Evolutionary conservation across 2,329 filamentous ascomycete species (phyloP).

Genomic region (Penicillium capsulatum): DNA sequence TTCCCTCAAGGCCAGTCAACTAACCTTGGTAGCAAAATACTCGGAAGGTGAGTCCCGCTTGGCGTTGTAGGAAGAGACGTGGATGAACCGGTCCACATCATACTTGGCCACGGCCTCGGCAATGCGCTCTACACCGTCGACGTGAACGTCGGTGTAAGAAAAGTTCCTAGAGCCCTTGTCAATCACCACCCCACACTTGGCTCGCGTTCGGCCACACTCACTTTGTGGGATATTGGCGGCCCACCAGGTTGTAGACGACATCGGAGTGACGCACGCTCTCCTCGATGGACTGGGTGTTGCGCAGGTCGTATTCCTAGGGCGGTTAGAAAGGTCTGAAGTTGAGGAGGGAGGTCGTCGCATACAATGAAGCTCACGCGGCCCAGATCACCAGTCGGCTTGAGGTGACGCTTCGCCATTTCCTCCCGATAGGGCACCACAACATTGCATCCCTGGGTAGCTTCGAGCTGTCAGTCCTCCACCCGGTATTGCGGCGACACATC

Average conservation of each 20-base stretch:
- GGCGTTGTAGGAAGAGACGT: slow-evolving; percentile 93
- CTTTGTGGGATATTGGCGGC: slow-evolving; percentile 95
- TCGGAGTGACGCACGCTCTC: slow-evolving; percentile 96
- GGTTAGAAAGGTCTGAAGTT: slow-evolving; percentile 2
- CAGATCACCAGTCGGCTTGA: slow-evolving; percentile 93
- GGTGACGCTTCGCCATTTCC: slow-evolving; percentile 95
- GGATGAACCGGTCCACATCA: slow-evolving; percentile 93
- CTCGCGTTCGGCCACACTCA: slow-evolving; percentile 41
- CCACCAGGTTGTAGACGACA: slow-evolving; percentile 93
- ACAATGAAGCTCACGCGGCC: slow-evolving; percentile 85
- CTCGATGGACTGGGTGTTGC: slow-evolving; percentile 92
- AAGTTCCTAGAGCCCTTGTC: slow-evolving; percentile 70
- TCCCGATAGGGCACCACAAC: slow-evolving; percentile 92
- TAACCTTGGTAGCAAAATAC: slow-evolving; percentile 85
- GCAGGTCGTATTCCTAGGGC: slow-evolving; percentile 80
- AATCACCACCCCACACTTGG: slow-evolving; percentile 20
- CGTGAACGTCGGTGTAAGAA: slow-evolving; percentile 82
- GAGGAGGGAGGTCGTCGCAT: slow-evolving; percentile 11
- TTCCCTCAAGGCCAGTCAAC: slow-evolving; percentile 10
- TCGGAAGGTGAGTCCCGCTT: slow-evolving; percentile 73
- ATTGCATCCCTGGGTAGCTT: slow-evolving; percentile 88
- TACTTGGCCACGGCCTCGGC: slow-evolving; percentile 94
- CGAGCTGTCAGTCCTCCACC: slow-evolving; percentile 24
- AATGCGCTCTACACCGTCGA: slow-evolving; percentile 89
- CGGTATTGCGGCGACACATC: not conserved